phyloP scores from a whole-genome alignment of 148 eudicot genomes.

The Talinum fruticosum region DNA sequence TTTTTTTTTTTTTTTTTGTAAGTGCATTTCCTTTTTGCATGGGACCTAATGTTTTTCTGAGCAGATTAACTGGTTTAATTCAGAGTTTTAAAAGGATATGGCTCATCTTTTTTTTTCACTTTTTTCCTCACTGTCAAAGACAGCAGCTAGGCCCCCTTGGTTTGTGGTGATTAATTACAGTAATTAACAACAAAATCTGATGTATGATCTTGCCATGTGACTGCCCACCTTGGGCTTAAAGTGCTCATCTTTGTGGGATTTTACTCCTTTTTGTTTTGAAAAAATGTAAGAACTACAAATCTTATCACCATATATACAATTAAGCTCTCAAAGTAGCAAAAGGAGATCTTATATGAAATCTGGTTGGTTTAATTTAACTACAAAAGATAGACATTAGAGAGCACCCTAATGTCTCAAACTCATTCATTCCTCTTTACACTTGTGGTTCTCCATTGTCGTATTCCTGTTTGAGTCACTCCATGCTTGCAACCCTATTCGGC shows the following conservation, averaged over 20 bases:
- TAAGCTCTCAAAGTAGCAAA: background rate
- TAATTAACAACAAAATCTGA: background rate
- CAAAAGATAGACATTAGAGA: background rate
- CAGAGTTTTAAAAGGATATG: background rate
- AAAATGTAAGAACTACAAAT: background rate
- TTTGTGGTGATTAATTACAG: background rate
- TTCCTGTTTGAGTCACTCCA: background rate
- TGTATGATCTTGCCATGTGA: background rate
- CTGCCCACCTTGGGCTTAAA: background rate
- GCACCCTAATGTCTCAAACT: background rate
- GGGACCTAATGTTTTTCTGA: background rate
- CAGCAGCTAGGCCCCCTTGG: background rate
- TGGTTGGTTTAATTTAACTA: background rate
- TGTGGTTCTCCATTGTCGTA: background rate
- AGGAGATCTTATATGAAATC: background rate
- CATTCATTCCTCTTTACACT: background rate
- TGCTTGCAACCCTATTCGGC: too few relatives aligned
- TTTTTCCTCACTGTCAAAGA: background rate
- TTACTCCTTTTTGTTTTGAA: background rate
- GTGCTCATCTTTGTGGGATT: conserved; percentile 1
- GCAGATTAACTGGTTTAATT: background rate
- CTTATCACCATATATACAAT: background rate
- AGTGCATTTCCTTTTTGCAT: background rate
- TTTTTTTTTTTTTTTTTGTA: too few relatives aligned
- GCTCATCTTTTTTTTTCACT: background rate